A percentile compares a stretch with the other conserved stretches of the same genome.
Evolutionary conservation across 306 rosid species (phyloP).

Genomic region (Macrotyloma uniflorum): DNA sequence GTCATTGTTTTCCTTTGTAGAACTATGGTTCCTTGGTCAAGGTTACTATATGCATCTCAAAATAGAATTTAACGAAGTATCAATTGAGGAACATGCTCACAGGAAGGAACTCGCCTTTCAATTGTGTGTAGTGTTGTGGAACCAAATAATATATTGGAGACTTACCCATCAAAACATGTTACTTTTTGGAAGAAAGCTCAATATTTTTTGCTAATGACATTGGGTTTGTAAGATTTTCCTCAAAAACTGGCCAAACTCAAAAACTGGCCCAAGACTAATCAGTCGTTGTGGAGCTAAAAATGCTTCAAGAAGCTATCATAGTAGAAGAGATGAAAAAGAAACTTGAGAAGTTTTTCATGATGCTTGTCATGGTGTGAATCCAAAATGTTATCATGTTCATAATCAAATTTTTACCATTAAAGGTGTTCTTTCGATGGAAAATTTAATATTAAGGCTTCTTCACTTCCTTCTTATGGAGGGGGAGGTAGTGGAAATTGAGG

Average conservation of each 20-base stretch:
- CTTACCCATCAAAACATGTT: neutral
- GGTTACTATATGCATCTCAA: neutral
- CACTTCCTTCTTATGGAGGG: neutral
- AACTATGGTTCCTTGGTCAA: neutral
- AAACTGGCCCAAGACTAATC: neutral
- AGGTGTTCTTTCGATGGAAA: neutral
- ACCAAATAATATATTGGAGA: neutral
- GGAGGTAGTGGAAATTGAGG: neutral
- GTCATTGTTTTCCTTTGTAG: neutral
- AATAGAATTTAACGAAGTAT: neutral
- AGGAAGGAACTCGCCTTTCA: neutral
- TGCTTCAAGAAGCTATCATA: neutral
- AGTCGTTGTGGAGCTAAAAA: neutral
- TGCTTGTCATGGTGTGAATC: neutral
- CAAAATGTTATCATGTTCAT: neutral
- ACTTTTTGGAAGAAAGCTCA: neutral
- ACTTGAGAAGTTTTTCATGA: neutral
- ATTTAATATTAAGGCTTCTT: neutral
- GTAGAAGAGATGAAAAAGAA: neutral
- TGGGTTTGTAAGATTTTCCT: neutral
- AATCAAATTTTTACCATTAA: neutral
- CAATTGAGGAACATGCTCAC: neutral
- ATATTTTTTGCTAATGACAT: neutral
- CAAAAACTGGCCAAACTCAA: neutral
- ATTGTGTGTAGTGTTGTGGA: neutral